Evolutionary conservation across 176 grass and related monocot genomes (phyloP).

Genomic region (Bolboschoenus planiculmis): DNA sequence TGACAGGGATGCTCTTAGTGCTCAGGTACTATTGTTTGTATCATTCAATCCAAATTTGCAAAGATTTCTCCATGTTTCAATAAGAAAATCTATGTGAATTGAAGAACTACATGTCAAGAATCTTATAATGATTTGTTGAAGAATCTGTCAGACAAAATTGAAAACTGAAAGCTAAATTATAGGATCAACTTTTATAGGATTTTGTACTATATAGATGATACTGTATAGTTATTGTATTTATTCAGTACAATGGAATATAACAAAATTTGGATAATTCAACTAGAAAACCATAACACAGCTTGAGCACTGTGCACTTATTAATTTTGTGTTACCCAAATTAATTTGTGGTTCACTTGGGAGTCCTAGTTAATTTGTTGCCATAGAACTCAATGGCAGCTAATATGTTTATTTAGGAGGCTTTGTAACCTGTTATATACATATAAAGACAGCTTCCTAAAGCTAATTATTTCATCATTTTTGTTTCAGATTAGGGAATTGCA

Average conservation of each 20-base stretch:
- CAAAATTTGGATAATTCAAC: background rate
- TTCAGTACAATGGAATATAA: background rate
- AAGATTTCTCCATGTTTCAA: background rate
- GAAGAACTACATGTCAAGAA: background rate
- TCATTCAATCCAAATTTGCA: background rate
- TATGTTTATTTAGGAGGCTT: background rate
- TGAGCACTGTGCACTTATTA: background rate
- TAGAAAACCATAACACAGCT: background rate
- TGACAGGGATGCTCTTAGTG: conserved; percentile 46
- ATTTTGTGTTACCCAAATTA: background rate
- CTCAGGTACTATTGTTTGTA: conserved; percentile 34
- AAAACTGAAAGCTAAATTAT: background rate
- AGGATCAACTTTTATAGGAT: background rate
- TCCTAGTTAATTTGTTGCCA: background rate
- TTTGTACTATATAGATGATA: background rate
- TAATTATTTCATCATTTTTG: background rate
- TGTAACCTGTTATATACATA: background rate
- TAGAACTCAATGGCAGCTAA: background rate
- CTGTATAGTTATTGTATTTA: background rate
- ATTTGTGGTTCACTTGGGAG: background rate
- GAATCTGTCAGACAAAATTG: background rate
- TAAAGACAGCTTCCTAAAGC: background rate
- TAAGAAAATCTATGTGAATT: background rate
- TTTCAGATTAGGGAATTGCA: conserved; percentile 25
- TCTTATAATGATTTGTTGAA: background rate